Evolutionary conservation across 2,329 filamentous ascomycete genomes (phyloP).

Genomic region (Fonsecaea erecta): DNA sequence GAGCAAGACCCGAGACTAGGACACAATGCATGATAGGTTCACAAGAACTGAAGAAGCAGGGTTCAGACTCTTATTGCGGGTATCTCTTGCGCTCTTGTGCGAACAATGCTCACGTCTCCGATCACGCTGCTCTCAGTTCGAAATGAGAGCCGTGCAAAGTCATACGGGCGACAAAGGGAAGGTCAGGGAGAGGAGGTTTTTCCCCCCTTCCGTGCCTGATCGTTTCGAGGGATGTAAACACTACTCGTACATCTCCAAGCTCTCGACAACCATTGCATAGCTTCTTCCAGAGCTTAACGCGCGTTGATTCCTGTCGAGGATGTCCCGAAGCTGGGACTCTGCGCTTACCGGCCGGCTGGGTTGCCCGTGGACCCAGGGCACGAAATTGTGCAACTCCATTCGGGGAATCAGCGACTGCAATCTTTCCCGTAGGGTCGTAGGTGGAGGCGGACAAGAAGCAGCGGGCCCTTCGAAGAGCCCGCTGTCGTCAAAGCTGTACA

Average conservation of each 20-base stretch:
- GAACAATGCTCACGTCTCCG: not conserved
- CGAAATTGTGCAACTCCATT: conserved; percentile 21
- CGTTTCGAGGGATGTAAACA: not conserved
- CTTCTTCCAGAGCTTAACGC: not conserved
- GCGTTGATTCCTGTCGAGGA: conserved; percentile 27
- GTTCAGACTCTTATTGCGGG: not conserved
- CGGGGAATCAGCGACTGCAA: conserved; percentile 23
- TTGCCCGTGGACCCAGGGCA: conserved; percentile 23
- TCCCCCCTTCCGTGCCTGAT: not conserved
- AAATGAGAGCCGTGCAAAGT: not conserved
- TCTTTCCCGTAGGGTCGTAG: conserved; percentile 20
- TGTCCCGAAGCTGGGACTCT: conserved; percentile 33
- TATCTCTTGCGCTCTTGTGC: not conserved
- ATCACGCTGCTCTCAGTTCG: not conserved
- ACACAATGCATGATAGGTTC: not conserved
- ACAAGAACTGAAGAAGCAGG: not conserved
- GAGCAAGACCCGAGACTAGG: not conserved
- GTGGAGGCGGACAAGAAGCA: not conserved
- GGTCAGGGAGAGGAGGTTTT: not conserved
- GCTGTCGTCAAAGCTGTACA: conserved; percentile 35
- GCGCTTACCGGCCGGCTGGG: conserved; percentile 22
- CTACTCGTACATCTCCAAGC: conserved; percentile 23
- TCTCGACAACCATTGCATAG: conserved; percentile 5
- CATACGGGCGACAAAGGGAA: not conserved
- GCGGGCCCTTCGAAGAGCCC: conserved; percentile 29